These are phyloP conservation scores for Rhodomyrtus tomentosa DNA, from an alignment of 345 rosid species.

Conservation along the genomic window DNA sequence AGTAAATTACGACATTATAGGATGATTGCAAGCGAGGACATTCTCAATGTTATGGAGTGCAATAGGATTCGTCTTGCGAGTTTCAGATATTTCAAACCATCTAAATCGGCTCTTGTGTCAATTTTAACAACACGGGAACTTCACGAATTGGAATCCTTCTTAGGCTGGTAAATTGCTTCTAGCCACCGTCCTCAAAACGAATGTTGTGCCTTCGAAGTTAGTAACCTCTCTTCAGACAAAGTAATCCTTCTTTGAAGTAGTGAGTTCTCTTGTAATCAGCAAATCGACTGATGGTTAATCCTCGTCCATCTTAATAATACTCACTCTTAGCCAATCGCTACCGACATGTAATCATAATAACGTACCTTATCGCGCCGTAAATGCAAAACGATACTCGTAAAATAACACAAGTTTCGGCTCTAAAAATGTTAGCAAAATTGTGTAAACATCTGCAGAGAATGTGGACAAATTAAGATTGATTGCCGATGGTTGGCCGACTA, in stretches of 20 bases:
- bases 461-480: not conserved
- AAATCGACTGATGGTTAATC: not conserved
- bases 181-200: not conserved
- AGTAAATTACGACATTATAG: not conserved
- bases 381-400: not conserved
- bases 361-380: not conserved
- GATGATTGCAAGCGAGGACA: not conserved
- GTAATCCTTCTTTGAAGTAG: not conserved
- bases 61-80: not conserved
- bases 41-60: not conserved
- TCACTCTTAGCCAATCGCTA: not conserved
- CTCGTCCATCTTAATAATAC: not conserved
- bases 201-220: not conserved
- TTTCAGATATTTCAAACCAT: not conserved
- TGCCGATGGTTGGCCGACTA: not conserved
- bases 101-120: not conserved
- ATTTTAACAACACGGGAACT: not conserved
- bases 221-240: not conserved
- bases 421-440: not conserved
- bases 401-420: not conserved
- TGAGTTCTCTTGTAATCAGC: not conserved
- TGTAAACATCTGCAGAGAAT: not conserved
- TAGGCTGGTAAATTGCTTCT: not conserved
- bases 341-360: not conserved
- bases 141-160: not conserved